phyloP scores from a whole-genome alignment of 2,329 filamentous ascomycete genomes.

The Fusarium foetens region DNA sequence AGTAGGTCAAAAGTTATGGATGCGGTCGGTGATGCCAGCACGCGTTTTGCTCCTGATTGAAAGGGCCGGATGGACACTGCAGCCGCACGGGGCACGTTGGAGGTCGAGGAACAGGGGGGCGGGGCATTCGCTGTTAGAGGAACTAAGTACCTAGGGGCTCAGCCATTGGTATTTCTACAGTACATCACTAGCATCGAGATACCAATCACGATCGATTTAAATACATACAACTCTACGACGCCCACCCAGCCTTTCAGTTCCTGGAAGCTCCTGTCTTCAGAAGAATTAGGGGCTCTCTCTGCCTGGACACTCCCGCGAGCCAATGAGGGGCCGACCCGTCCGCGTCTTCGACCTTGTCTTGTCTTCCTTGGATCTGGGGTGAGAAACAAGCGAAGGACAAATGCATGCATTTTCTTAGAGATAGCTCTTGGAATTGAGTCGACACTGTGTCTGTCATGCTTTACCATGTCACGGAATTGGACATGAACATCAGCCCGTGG shows the following conservation, averaged over 20 bases:
- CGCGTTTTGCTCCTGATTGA: constrained; percentile 48
- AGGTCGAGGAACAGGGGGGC: constrained; percentile 39
- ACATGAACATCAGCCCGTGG: constrained; percentile 10
- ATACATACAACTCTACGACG: constrained; percentile 32
- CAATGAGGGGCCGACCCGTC: constrained; percentile 46
- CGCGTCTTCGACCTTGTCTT: constrained; percentile 36
- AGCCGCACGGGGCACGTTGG: constrained; percentile 42
- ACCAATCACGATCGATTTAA: constrained; percentile 3
- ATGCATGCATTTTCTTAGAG: constrained; percentile 17
- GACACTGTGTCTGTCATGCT: constrained; percentile 36
- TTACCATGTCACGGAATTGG: not conserved
- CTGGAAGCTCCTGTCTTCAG: constrained; percentile 37
- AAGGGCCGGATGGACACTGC: constrained; percentile 42
- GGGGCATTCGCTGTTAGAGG: constrained; percentile 35
- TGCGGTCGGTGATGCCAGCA: constrained; percentile 48
- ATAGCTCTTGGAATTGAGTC: constrained; percentile 22
- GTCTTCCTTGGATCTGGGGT: constrained; percentile 31
- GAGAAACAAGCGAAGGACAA: constrained; percentile 36
- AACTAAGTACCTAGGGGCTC: constrained; percentile 24
- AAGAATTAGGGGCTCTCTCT: constrained; percentile 43
- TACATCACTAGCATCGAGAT: not conserved
- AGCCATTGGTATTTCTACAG: constrained; percentile 10
- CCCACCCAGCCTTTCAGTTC: constrained; percentile 37
- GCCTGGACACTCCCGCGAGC: constrained; percentile 31
- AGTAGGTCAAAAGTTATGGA: constrained; percentile 38